Evolutionary conservation across 2,329 filamentous ascomycete species (phyloP).

Genomic region (Bretziella fagacearum): DNA sequence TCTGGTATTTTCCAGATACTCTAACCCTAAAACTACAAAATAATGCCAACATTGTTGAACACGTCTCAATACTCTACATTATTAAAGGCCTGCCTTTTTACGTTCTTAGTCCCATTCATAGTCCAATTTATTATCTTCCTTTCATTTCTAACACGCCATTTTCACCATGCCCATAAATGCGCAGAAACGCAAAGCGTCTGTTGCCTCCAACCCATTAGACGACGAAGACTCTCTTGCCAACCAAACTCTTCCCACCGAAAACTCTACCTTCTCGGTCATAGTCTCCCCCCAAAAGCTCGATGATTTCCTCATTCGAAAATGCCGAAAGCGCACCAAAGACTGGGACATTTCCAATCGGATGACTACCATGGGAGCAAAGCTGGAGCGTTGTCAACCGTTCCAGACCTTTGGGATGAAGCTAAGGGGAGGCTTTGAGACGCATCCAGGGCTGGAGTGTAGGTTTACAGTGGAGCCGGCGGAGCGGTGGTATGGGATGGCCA

Average conservation of each 20-base stretch:
- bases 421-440: neutral
- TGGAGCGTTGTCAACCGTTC: constrained; percentile 5
- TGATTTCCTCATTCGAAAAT: neutral
- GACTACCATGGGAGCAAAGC: neutral
- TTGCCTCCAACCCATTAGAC: neutral
- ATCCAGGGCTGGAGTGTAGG: constrained; percentile 8
- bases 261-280: neutral
- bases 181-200: neutral
- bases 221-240: too few species aligned
- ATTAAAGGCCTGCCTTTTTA: too few species aligned
- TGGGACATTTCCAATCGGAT: neutral
- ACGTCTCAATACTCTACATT: too few species aligned
- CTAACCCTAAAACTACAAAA: too few species aligned
- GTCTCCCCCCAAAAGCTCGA: neutral
- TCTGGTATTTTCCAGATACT: too few species aligned
- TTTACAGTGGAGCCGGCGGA: constrained; percentile 12
- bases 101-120: too few species aligned
- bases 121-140: too few species aligned
- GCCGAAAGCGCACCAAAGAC: constrained; percentile 1
- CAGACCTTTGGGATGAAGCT: constrained; percentile 5
- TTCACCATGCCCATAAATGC: neutral
- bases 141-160: neutral
- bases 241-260: neutral
- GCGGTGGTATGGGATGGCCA: constrained; percentile 11
- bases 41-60: too few species aligned